Percentiles rank a stretch among this genome's conserved stretches.
phyloP scores from a whole-genome alignment of 345 rosid species.

The Salix dunnii region DNA sequence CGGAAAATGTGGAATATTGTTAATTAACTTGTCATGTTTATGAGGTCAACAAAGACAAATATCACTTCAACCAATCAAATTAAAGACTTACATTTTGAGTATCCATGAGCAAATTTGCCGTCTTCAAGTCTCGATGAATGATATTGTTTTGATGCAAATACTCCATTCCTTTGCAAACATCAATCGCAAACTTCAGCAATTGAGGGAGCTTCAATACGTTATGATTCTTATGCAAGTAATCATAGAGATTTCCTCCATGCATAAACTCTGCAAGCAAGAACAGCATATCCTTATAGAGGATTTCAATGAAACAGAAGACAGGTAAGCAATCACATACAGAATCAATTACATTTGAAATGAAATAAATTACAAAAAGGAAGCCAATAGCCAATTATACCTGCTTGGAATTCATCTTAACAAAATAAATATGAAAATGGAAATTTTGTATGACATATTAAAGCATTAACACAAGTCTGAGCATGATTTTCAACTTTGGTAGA shows the following conservation, averaged over 20 bases:
- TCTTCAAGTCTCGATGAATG: conserved; percentile 75
- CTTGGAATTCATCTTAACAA: neutral
- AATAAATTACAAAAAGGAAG: neutral
- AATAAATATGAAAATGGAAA: neutral
- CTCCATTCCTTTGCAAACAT: conserved; percentile 71
- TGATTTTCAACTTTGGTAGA: neutral
- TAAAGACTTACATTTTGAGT: conserved; percentile 39
- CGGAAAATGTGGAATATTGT: neutral
- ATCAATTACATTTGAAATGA: neutral
- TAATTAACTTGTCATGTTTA: neutral
- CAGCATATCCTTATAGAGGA: neutral
- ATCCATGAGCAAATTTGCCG: conserved; percentile 77
- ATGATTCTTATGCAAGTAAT: conserved; percentile 59
- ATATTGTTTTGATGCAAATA: conserved; percentile 71
- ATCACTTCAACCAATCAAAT: neutral
- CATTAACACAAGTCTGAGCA: neutral
- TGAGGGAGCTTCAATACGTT: conserved; percentile 46
- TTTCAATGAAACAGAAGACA: neutral
- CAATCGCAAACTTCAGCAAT: conserved; percentile 61
- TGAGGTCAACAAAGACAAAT: neutral
- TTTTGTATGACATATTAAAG: neutral
- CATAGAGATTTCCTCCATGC: conserved; percentile 74
- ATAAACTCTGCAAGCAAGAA: conserved; percentile 58
- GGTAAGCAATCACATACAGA: neutral
- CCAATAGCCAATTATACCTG: neutral